Percentiles rank a stretch among this genome's conserved stretches.
phyloP scores from a whole-genome alignment of 768 basidiomycete species.

The Rhodotorula babjevae region DNA sequence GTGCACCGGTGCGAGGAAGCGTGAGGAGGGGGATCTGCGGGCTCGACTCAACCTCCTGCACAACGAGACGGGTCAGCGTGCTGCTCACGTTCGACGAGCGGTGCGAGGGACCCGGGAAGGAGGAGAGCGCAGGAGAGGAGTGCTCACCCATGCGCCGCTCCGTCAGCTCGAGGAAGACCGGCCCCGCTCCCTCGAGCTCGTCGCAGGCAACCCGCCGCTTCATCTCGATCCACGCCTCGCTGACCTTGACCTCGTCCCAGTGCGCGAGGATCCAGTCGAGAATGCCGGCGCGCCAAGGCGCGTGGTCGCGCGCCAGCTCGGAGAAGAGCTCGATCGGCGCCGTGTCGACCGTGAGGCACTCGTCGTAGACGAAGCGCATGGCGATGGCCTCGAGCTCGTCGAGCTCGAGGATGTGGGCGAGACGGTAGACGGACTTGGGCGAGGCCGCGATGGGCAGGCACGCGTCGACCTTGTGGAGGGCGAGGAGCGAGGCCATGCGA shows the following conservation, averaged over 20 bases:
- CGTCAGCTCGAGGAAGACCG: neutral
- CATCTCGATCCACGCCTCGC: neutral
- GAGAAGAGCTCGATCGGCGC: neutral
- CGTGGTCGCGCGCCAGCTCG: neutral
- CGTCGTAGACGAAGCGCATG: neutral
- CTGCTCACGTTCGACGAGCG: too few relatives aligned
- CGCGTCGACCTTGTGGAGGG: neutral
- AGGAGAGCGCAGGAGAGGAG: too few relatives aligned
- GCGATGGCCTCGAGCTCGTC: neutral
- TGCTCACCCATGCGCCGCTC: too few relatives aligned
- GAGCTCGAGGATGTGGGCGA: conserved; percentile 9
- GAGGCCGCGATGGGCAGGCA: neutral
- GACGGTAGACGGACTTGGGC: conserved; percentile 3
- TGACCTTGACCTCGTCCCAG: neutral
- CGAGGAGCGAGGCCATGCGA: neutral
- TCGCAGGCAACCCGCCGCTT: neutral
- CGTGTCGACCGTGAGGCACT: neutral
- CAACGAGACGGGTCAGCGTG: too few relatives aligned
- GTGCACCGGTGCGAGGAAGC: too few relatives aligned
- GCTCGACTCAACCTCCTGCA: too few relatives aligned
- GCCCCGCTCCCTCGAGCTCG: neutral
- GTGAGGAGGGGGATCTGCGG: too few relatives aligned
- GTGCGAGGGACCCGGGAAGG: too few relatives aligned
- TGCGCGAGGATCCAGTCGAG: neutral
- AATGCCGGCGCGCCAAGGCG: neutral